Percentiles rank a stretch among this genome's conserved stretches.
Evolutionary conservation across 192 early-diverging fungal genomes (phyloP).

Genomic region (Paraglomus occultum): DNA sequence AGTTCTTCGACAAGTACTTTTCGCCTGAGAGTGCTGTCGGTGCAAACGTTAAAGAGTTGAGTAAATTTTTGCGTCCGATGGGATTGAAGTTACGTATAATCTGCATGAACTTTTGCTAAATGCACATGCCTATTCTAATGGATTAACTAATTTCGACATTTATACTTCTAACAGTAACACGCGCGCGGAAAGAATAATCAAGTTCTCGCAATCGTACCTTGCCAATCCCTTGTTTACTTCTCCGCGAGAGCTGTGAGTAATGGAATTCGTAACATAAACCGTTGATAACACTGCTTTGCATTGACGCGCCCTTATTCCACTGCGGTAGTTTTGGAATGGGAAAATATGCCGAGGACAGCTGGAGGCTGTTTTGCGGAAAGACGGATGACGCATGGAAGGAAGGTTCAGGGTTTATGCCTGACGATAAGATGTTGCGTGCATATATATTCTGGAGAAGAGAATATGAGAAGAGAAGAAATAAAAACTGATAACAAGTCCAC

Average conservation of each 20-base stretch:
- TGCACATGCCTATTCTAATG: too few relatives aligned
- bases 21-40: conserved; percentile 14
- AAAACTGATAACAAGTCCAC: too few relatives aligned
- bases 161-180: conserved; percentile 6
- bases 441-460: conserved; percentile 20
- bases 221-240: conserved; percentile 10
- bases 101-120: background rate
- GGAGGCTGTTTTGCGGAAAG: conserved; percentile 27
- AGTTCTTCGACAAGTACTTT: conserved; percentile 28
- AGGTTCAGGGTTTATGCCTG: conserved; percentile 6
- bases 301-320: too few relatives aligned
- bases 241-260: conserved; percentile 6
- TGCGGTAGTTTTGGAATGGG: conserved; percentile 22
- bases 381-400: conserved; percentile 24
- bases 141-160: background rate
- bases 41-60: conserved; percentile 7
- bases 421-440: conserved; percentile 21
- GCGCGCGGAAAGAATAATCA: conserved; percentile 22
- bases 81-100: conserved; percentile 27
- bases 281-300: too few relatives aligned
- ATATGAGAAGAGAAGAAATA: too few relatives aligned
- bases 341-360: conserved; percentile 32
- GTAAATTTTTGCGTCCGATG: conserved; percentile 18
- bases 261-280: too few relatives aligned
- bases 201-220: conserved; percentile 21